These are phyloP conservation scores for Zygosaccharomyces bisporus DNA, from an alignment of 805 yeast species.

Conservation along the genomic window DNA sequence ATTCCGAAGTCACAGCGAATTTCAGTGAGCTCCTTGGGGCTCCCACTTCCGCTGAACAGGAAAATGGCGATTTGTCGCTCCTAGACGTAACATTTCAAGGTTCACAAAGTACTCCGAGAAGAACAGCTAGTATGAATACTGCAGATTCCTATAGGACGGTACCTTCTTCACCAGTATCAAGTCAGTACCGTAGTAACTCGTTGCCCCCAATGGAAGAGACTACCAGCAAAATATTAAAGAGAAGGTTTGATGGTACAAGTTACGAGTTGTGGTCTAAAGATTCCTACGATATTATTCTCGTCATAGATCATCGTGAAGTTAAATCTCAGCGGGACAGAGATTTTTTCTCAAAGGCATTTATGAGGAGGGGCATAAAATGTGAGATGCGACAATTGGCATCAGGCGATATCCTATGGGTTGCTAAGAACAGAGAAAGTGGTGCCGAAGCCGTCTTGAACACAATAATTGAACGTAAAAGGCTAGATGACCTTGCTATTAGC, in stretches of 20 bases:
- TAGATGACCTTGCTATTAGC: slow-evolving; percentile 79
- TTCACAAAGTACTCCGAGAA: slow-evolving; percentile 3
- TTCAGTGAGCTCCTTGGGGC: slow-evolving; percentile 18
- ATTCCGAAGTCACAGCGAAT: slow-evolving; percentile 22
- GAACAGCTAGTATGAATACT: neutral
- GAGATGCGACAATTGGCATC: slow-evolving; percentile 60
- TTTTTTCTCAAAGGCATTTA: slow-evolving; percentile 58
- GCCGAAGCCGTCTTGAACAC: slow-evolving; percentile 69
- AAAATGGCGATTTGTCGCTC: slow-evolving; percentile 13
- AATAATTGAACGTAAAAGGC: slow-evolving; percentile 84
- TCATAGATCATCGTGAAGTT: slow-evolving; percentile 81
- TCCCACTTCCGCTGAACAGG: neutral
- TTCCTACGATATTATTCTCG: slow-evolving; percentile 53
- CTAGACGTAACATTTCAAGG: slow-evolving; percentile 22
- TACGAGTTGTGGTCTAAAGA: slow-evolving; percentile 57
- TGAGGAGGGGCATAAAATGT: slow-evolving; percentile 44
- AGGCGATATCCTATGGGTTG: slow-evolving; percentile 92
- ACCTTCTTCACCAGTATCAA: slow-evolving; percentile 8
- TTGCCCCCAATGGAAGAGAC: neutral
- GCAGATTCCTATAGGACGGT: neutral
- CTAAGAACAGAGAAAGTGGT: slow-evolving; percentile 54
- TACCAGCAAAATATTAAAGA: slow-evolving; percentile 13
- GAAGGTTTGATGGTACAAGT: slow-evolving; percentile 23
- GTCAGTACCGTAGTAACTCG: neutral
- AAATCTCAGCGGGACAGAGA: slow-evolving; percentile 64